Percentiles rank a stretch among this genome's conserved stretches.
Conservation (phyloP, 1,284 basidiomycete genomes). For the Lignosus rhinocerotis region DNA sequence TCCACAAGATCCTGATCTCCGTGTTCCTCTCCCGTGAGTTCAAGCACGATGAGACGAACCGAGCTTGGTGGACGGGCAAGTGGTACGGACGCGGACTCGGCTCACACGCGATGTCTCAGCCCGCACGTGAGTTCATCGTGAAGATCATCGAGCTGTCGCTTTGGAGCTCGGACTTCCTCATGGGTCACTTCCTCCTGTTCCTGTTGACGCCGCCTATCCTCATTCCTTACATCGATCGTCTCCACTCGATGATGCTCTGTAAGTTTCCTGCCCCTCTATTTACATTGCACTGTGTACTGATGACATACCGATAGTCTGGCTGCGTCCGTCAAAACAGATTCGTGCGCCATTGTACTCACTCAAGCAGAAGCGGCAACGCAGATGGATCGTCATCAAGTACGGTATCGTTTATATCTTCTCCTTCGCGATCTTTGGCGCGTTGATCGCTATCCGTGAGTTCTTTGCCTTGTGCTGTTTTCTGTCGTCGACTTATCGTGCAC, state of each 20-base stretch:
- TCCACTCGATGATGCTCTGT: conserved; percentile 78
- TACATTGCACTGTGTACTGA: conserved; percentile 22
- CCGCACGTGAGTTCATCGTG: conserved; percentile 85
- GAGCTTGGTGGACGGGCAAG: conserved; percentile 96
- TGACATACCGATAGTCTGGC: conserved; percentile 59
- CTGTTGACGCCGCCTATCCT: conserved; percentile 74
- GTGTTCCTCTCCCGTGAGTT: conserved; percentile 94
- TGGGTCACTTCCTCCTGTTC: conserved; percentile 70
- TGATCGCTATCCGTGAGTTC: conserved; percentile 75
- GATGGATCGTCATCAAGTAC: conserved; percentile 86
- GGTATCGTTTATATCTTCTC: conserved; percentile 75
- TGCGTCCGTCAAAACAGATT: conserved; percentile 87
- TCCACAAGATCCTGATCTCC: conserved; percentile 91
- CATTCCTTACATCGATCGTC: conserved; percentile 73
- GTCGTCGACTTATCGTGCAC: conserved; percentile 4
- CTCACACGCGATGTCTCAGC: conserved; percentile 84
- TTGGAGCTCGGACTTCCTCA: conserved; percentile 76
- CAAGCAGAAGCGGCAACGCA: conserved; percentile 84
- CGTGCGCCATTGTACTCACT: conserved; percentile 91
- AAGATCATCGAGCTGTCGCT: conserved; percentile 83
- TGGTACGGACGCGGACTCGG: conserved; percentile 95
- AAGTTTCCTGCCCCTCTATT: conserved; percentile 37
- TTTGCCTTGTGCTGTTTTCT: neutral
- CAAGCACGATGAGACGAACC: conserved; percentile 96
- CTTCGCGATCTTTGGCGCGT: conserved; percentile 74